phyloP scores from a whole-genome alignment of 805 yeast species.

The Blastobotrys terrestris region DNA sequence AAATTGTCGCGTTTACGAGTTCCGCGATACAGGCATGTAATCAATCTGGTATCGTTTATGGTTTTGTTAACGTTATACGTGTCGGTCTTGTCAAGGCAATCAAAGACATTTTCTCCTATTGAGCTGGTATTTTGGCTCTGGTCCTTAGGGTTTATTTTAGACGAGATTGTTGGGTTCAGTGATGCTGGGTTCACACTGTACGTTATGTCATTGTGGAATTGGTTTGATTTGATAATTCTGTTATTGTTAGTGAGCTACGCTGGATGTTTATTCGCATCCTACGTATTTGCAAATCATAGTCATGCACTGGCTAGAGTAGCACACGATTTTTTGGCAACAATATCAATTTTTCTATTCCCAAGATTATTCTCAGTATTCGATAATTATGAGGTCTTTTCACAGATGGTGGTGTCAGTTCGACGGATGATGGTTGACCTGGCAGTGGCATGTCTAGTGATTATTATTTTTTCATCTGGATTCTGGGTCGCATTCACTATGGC shows the following conservation, averaged over 20 bases:
- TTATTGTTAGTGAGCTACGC: constrained; percentile 34
- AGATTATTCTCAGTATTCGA: constrained; percentile 45
- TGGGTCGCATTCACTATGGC: constrained; percentile 48
- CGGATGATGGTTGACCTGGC: constrained; percentile 46
- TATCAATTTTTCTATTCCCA: constrained; percentile 46
- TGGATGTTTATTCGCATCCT: constrained; percentile 3
- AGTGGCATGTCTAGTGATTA: constrained; percentile 43
- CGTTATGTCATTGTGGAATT: constrained; percentile 48
- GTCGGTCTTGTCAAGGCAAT: constrained; percentile 21
- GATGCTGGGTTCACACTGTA: constrained; percentile 43
- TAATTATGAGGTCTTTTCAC: constrained; percentile 45
- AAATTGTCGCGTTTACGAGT: constrained; percentile 35
- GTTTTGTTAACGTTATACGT: constrained; percentile 30
- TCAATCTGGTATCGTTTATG: constrained; percentile 28
- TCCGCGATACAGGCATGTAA: constrained; percentile 32
- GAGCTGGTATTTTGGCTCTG: constrained; percentile 41
- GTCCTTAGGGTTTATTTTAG: constrained; percentile 43
- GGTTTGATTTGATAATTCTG: constrained; percentile 41
- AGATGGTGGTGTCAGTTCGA: constrained; percentile 45
- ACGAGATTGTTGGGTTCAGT: constrained; percentile 38
- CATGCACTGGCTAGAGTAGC: constrained; percentile 10
- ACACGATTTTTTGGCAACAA: constrained; percentile 32
- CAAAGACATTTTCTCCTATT: constrained; percentile 15
- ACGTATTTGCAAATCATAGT: not conserved
- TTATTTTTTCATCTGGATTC: constrained; percentile 48